These are phyloP conservation scores for Metrosideros polymorpha DNA, from an alignment of 441 rosid species.

Conservation along the genomic window DNA sequence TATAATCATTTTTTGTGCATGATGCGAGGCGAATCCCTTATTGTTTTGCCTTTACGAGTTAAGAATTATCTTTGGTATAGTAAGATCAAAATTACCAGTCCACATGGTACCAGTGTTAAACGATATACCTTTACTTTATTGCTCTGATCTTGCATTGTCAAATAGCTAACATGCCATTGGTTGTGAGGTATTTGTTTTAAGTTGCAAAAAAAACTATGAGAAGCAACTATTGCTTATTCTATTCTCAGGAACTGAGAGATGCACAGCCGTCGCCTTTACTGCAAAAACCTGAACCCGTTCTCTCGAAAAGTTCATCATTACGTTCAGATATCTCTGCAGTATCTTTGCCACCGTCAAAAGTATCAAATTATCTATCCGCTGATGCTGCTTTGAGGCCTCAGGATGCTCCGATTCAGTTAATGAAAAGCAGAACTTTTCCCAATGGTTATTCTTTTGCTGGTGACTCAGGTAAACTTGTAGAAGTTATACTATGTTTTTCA, in stretches of 20 bases:
- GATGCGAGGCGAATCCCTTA: not conserved
- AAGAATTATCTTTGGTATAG: not conserved
- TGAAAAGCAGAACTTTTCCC: conserved; percentile 23
- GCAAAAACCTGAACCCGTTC: conserved; percentile 19
- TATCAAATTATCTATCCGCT: conserved; percentile 24
- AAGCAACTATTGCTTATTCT: not conserved
- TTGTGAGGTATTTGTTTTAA: not conserved
- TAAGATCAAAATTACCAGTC: not conserved
- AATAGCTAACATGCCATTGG: not conserved
- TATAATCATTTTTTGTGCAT: not conserved
- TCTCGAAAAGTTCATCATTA: conserved; percentile 23
- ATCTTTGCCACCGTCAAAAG: conserved; percentile 12
- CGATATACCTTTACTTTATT: not conserved
- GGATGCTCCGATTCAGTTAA: conserved; percentile 22
- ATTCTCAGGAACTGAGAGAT: conserved; percentile 14
- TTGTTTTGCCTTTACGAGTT: not conserved
- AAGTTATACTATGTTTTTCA: not conserved
- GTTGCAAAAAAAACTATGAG: not conserved
- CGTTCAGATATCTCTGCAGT: conserved; percentile 19
- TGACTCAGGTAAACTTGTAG: conserved; percentile 28
- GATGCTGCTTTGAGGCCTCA: conserved; percentile 22
- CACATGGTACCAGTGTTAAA: not conserved
- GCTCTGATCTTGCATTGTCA: not conserved
- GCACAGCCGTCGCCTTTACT: conserved; percentile 1
- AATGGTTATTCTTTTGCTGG: conserved; percentile 33